These are phyloP conservation scores for Fusarium sp. DNA, from an alignment of 2,329 filamentous ascomycete genomes.

Conservation along the genomic window DNA sequence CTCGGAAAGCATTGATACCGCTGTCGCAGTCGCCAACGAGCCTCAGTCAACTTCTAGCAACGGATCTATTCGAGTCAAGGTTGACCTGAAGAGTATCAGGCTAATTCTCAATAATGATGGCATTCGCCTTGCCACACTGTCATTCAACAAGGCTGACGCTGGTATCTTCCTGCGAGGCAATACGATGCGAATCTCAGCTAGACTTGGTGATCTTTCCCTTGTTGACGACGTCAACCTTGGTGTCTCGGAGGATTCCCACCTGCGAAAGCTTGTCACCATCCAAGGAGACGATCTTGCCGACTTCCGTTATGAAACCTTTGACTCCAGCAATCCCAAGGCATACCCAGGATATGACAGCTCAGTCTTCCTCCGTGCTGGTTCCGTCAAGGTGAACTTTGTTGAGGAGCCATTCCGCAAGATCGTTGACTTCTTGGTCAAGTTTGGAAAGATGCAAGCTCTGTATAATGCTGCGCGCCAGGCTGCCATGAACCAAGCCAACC, in stretches of 20 bases:
- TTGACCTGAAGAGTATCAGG: constrained; percentile 91
- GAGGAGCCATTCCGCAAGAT: constrained; percentile 99
- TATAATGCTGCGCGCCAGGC: constrained; percentile 97
- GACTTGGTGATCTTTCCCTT: constrained; percentile 86
- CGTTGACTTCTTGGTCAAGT: constrained; percentile 97
- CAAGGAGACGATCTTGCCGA: constrained; percentile 96
- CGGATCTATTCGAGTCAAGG: constrained; percentile 91
- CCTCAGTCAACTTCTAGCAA: constrained; percentile 53
- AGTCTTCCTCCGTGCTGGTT: constrained; percentile 89
- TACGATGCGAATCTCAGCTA: constrained; percentile 87
- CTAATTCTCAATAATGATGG: constrained; percentile 98
- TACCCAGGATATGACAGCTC: constrained; percentile 97
- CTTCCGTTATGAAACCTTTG: constrained; percentile 97
- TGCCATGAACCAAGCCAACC: constrained; percentile 90
- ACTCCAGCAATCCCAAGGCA: constrained; percentile 72
- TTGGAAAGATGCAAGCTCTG: constrained; percentile 99
- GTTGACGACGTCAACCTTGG: constrained; percentile 95
- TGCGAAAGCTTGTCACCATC: constrained; percentile 91
- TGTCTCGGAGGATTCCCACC: constrained; percentile 80
- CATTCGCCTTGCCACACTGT: constrained; percentile 90
- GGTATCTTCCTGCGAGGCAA: constrained; percentile 87
- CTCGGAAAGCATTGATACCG: constrained; percentile 53
- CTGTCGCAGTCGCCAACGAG: constrained; percentile 45
- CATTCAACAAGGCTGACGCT: constrained; percentile 91
- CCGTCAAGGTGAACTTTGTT: constrained; percentile 95